Evolutionary conservation across 2,329 filamentous ascomycete genomes (phyloP).

Genomic region (Aureobasidium sp.): DNA sequence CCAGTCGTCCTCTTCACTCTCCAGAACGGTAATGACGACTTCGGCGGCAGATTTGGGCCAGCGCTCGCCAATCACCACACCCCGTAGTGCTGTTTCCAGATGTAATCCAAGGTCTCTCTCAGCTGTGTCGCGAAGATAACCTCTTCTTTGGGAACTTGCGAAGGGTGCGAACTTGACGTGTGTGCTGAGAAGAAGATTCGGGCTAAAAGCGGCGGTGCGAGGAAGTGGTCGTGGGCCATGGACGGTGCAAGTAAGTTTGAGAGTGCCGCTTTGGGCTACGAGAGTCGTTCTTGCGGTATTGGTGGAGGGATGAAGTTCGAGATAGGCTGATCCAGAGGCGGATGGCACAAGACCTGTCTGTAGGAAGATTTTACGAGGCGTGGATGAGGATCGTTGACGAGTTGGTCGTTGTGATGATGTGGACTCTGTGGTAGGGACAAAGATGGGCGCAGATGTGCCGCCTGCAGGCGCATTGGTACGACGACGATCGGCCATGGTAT

Average conservation of each 20-base stretch:
- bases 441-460: conserved; percentile 68
- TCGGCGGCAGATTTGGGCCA: conserved; percentile 99
- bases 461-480: conserved; percentile 83
- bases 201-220: conserved; percentile 82
- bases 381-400: conserved; percentile 57
- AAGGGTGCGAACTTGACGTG: conserved; percentile 97
- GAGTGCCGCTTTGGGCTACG: conserved; percentile 53
- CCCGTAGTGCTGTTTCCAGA: conserved; percentile 81
- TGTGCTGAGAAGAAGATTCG: conserved; percentile 83
- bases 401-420: conserved; percentile 42
- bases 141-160: conserved; percentile 71
- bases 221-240: conserved; percentile 89
- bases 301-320: conserved; percentile 52
- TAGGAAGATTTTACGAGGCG: conserved; percentile 80
- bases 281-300: conserved; percentile 31
- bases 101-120: conserved; percentile 89
- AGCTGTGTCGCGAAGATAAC: conserved; percentile 76
- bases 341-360: conserved; percentile 90
- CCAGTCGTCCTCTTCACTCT: conserved; percentile 79
- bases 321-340: conserved; percentile 85
- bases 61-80: conserved; percentile 82
- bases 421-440: conserved; percentile 46
- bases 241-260: conserved; percentile 89
- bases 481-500: conserved; percentile 72
- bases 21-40: conserved; percentile 83